A percentile compares a stretch with the other conserved stretches of the same genome.
These are phyloP conservation scores for Mycena indigotica DNA, from an alignment of 768 basidiomycete genomes.

Conservation along the genomic window DNA sequence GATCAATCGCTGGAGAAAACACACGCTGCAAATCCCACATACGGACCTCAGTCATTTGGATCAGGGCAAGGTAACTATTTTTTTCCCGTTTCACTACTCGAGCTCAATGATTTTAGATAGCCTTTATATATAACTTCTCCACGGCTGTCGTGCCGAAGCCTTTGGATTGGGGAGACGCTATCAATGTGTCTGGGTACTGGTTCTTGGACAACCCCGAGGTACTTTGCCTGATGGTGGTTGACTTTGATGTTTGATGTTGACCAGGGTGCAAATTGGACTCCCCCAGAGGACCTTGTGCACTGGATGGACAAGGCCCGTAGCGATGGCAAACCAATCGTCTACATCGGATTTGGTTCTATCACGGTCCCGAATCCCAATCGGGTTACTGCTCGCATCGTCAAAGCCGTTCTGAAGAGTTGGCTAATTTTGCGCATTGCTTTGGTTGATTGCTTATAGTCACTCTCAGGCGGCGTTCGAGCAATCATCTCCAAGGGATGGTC, in stretches of 20 bases:
- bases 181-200: slow-evolving; percentile 64
- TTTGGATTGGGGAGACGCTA: slow-evolving; percentile 68
- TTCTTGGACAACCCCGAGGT: slow-evolving; percentile 63
- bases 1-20: slow-evolving; percentile 65
- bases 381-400: slow-evolving; percentile 57
- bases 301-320: slow-evolving; percentile 59
- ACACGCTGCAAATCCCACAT: slow-evolving; percentile 47
- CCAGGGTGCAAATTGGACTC: slow-evolving; percentile 47
- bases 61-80: slow-evolving; percentile 49
- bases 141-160: slow-evolving; percentile 67
- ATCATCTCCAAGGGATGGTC: slow-evolving; percentile 74
- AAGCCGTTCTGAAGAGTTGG: slow-evolving; percentile 62
- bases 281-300: slow-evolving; percentile 48
- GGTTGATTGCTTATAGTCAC: neutral
- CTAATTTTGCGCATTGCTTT: neutral
- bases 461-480: slow-evolving; percentile 60
- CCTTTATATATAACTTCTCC: slow-evolving; percentile 72
- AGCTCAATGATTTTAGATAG: slow-evolving; percentile 9
- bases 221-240: neutral
- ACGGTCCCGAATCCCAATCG: slow-evolving; percentile 61
- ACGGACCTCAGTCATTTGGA: slow-evolving; percentile 64
- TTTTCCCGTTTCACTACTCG: neutral
- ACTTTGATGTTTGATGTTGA: neutral
- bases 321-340: slow-evolving; percentile 64
- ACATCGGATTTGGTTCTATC: slow-evolving; percentile 73